Conservation (phyloP, 2,329 filamentous ascomycete genomes). For the Cladosporium sphaerospermum region DNA sequence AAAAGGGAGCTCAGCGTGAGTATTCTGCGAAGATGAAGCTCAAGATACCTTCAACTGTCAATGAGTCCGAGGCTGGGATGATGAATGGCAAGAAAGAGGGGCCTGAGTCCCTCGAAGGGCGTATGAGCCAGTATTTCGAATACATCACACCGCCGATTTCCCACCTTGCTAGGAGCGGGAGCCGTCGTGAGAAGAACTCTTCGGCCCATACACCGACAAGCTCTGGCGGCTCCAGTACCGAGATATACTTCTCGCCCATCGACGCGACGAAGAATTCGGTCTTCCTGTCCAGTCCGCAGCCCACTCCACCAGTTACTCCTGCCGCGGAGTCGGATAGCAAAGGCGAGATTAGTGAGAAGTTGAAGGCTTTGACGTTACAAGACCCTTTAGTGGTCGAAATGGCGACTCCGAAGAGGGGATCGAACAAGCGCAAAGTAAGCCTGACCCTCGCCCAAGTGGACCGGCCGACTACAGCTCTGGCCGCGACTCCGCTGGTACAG, state of each 20-base stretch:
- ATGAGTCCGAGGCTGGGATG: too few species aligned
- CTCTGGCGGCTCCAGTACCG: slow-evolving; percentile 5
- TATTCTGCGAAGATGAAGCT: background rate
- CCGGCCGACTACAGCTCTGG: background rate
- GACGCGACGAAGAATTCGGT: slow-evolving; percentile 18
- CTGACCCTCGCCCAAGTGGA: slow-evolving; percentile 8
- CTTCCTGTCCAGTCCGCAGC: slow-evolving; percentile 21
- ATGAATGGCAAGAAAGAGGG: too few species aligned
- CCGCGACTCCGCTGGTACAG: background rate
- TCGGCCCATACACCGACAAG: slow-evolving; percentile 2
- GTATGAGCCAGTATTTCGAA: slow-evolving; percentile 7
- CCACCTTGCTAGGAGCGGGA: background rate
- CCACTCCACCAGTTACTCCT: slow-evolving; percentile 15
- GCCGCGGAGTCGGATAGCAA: background rate
- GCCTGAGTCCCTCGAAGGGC: background rate
- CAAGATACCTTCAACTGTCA: too few species aligned
- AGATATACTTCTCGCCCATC: slow-evolving; percentile 25
- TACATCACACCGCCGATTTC: slow-evolving; percentile 5
- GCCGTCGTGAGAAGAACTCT: slow-evolving; percentile 1
- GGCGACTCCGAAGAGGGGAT: background rate
- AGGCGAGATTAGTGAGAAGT: background rate
- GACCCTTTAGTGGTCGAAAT: too few species aligned
- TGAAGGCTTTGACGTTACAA: too few species aligned
- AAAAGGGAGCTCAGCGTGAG: background rate
- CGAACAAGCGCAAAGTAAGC: slow-evolving; percentile 13